Conservation (phyloP, 768 basidiomycete species). For the Pholiota microspora region DNA sequence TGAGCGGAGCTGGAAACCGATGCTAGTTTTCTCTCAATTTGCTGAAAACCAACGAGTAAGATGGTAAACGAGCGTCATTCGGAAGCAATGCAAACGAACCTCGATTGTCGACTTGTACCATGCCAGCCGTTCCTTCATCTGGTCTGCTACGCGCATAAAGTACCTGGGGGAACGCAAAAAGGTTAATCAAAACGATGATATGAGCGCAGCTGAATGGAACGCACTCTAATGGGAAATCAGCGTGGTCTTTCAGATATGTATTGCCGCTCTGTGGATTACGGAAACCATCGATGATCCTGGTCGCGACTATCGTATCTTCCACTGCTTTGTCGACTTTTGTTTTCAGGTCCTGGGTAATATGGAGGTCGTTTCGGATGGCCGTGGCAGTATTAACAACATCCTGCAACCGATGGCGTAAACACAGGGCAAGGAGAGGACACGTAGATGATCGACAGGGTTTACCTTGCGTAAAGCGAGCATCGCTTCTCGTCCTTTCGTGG, state of each 20-base stretch:
- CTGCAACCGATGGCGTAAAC: conserved; percentile 31
- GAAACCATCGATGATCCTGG: conserved; percentile 76
- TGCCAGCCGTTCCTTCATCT: conserved; percentile 67
- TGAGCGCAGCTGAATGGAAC: conserved; percentile 20
- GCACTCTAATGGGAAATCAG: conserved; percentile 80
- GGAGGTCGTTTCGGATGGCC: conserved; percentile 63
- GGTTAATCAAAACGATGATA: background rate
- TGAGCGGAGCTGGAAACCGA: conserved; percentile 63
- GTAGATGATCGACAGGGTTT: background rate
- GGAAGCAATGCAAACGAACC: conserved; percentile 32
- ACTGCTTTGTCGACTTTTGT: conserved; percentile 74
- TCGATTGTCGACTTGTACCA: conserved; percentile 85
- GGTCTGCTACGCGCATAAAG: conserved; percentile 67
- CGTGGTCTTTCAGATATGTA: conserved; percentile 71
- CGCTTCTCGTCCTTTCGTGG: conserved; percentile 68
- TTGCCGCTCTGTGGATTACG: conserved; percentile 71
- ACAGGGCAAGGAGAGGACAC: background rate
- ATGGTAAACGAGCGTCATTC: background rate
- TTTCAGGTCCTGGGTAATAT: conserved; percentile 68
- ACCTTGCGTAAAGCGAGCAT: conserved; percentile 71
- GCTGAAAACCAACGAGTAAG: conserved; percentile 34
- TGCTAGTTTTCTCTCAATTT: conserved; percentile 82
- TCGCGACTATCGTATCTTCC: conserved; percentile 77
- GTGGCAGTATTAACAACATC: conserved; percentile 63
- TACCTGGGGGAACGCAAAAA: conserved; percentile 44